Conservation (phyloP, 208 protist genomes). For the Leishmania tropica region DNA sequence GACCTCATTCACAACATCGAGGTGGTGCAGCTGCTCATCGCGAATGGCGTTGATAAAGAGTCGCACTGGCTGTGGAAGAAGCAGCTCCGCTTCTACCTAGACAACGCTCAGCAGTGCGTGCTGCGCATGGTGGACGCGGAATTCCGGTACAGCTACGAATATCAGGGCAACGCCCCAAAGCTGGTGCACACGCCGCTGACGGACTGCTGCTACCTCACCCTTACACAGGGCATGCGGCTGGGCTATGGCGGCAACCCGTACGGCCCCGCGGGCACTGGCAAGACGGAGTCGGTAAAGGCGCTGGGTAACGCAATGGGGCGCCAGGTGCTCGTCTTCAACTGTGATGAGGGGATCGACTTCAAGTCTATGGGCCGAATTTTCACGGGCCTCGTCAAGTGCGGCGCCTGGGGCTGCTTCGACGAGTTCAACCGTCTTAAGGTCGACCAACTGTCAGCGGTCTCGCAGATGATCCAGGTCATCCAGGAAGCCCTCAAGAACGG, state of each 20-base stretch:
- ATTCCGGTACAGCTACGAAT: conserved; percentile 98
- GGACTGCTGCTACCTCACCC: conserved; percentile 98
- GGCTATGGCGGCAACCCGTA: conserved; percentile 99
- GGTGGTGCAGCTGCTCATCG: conserved; percentile 92
- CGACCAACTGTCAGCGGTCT: conserved; percentile 98
- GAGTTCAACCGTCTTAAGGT: conserved; percentile 99
- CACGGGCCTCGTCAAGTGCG: conserved; percentile 98
- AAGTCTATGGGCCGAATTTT: conserved; percentile 99
- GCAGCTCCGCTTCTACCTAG: conserved; percentile 96
- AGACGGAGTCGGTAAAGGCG: conserved; percentile 99
- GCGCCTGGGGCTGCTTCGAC: conserved; percentile 99
- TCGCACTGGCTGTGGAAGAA: conserved; percentile 97
- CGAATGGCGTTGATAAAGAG: conserved; percentile 74
- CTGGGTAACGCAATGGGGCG: conserved; percentile 97
- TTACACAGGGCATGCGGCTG: conserved; percentile 98
- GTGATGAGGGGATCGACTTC: conserved; percentile 99
- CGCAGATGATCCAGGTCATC: conserved; percentile 99
- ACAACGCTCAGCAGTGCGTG: conserved; percentile 63
- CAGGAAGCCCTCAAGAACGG: conserved; percentile 96
- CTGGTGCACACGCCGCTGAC: conserved; percentile 98
- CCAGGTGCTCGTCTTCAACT: conserved; percentile 99
- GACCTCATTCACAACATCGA: conserved; percentile 99
- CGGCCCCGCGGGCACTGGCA: conserved; percentile 98
- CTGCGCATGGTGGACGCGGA: conserved; percentile 95
- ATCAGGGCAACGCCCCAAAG: conserved; percentile 98